These are phyloP conservation scores for Zea mays DNA, from an alignment of 176 grass and related monocot species.

Conservation along the genomic window Zm-B73-REFERENCE-NAM-5.0 NC_050101.1:138301001-138301500, in stretches of 20 bases:
- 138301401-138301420: constrained; percentile 53
- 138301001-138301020: neutral
- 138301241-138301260: neutral
- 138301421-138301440: constrained; percentile 42
- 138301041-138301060: no score
- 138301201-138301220: neutral
- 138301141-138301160: constrained; percentile 30
- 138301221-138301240: neutral
- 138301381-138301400: constrained; percentile 46
- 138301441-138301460: constrained; percentile 49
- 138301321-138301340: constrained; percentile 44
- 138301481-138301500: constrained; percentile 45
- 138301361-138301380: constrained; percentile 49
- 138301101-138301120: neutral
- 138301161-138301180: neutral
- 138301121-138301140: constrained; percentile 5
- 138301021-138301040: neutral
- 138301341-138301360: constrained; percentile 47
- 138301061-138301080: neutral
- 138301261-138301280: neutral
- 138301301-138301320: constrained; percentile 31
- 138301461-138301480: constrained; percentile 51
- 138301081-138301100: neutral
- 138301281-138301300: constrained; percentile 5
- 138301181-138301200: neutral